Conservation (phyloP, 1,139 yeast genomes). For the Tardiomyces blankii region DNA sequence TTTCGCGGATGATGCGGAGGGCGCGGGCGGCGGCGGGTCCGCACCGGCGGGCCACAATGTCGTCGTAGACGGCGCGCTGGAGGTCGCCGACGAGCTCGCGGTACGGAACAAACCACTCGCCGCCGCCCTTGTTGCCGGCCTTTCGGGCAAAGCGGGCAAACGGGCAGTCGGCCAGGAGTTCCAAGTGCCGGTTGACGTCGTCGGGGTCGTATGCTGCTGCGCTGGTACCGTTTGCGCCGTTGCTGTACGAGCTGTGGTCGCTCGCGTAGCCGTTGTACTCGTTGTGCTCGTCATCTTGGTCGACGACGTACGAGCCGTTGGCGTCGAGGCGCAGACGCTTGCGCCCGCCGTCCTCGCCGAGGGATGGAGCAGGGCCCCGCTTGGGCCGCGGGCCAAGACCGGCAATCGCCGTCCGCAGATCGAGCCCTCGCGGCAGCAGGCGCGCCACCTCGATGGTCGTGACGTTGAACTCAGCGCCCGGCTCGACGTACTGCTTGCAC, state of each 20-base stretch:
- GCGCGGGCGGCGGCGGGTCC: slow-evolving; percentile 48
- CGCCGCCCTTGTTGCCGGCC: slow-evolving; percentile 26
- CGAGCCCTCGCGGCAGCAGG: slow-evolving; percentile 2
- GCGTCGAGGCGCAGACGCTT: slow-evolving; percentile 2
- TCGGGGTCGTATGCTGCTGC: slow-evolving; percentile 4
- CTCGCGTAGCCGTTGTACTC: slow-evolving; percentile 13
- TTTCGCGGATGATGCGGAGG: slow-evolving; percentile 54
- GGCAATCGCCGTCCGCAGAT: slow-evolving; percentile 4
- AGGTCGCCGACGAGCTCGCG: slow-evolving; percentile 26
- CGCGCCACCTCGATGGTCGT: slow-evolving; percentile 23
- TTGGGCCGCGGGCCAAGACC: background rate
- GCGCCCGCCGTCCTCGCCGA: background rate
- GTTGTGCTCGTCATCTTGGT: slow-evolving; percentile 13
- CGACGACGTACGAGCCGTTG: slow-evolving; percentile 12
- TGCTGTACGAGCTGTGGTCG: background rate
- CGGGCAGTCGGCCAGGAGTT: slow-evolving; percentile 21
- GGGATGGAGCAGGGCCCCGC: background rate
- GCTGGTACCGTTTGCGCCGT: background rate
- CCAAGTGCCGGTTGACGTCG: slow-evolving; percentile 34
- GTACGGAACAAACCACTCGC: slow-evolving; percentile 33
- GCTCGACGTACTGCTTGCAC: slow-evolving; percentile 18
- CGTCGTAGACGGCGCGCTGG: slow-evolving; percentile 49
- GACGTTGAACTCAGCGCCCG: slow-evolving; percentile 20
- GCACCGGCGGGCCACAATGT: slow-evolving; percentile 36
- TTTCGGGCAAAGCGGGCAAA: slow-evolving; percentile 18